These are phyloP conservation scores for Aechmea fasciata DNA, from an alignment of 176 grass and related monocot species.

Conservation along the genomic window DNA sequence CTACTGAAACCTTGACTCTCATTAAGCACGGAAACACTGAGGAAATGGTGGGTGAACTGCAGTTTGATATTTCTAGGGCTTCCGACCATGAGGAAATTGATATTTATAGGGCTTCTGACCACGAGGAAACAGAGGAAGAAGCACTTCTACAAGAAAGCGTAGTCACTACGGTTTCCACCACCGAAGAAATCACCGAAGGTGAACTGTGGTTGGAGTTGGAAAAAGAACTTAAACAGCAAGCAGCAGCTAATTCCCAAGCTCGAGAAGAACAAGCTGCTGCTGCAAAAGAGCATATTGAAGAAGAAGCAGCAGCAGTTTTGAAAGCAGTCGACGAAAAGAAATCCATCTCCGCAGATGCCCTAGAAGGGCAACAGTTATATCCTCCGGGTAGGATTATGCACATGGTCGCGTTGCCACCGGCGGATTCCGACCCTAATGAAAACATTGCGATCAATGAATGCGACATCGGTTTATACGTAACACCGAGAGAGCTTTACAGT, in stretches of 20 bases:
- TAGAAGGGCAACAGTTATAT: constrained; percentile 75
- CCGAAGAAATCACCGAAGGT: constrained; percentile 56
- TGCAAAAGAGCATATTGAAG: constrained; percentile 36
- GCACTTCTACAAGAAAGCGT: constrained; percentile 46
- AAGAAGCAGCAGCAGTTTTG: constrained; percentile 34
- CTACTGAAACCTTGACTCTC: constrained; percentile 29
- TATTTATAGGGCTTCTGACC: constrained; percentile 39
- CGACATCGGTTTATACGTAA: constrained; percentile 64
- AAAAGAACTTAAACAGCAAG: constrained; percentile 51
- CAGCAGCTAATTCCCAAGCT: constrained; percentile 21
- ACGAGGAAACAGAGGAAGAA: constrained; percentile 62
- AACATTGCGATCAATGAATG: constrained; percentile 36
- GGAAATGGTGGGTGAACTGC: constrained; percentile 34
- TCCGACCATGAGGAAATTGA: constrained; percentile 37
- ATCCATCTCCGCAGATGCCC: constrained; percentile 37
- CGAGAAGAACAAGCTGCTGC: constrained; percentile 31
- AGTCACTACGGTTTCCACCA: constrained; percentile 34
- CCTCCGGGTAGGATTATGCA: constrained; percentile 94
- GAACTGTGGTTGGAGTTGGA: constrained; percentile 80
- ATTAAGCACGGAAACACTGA: constrained; percentile 32
- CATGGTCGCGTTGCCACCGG: constrained; percentile 61
- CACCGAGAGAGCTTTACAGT: constrained; percentile 73
- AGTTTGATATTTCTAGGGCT: constrained; percentile 37
- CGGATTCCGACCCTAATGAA: constrained; percentile 33
- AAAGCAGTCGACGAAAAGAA: constrained; percentile 50